phyloP scores from a whole-genome alignment of 2,329 filamentous ascomycete species.

The Fusarium albidum region DNA sequence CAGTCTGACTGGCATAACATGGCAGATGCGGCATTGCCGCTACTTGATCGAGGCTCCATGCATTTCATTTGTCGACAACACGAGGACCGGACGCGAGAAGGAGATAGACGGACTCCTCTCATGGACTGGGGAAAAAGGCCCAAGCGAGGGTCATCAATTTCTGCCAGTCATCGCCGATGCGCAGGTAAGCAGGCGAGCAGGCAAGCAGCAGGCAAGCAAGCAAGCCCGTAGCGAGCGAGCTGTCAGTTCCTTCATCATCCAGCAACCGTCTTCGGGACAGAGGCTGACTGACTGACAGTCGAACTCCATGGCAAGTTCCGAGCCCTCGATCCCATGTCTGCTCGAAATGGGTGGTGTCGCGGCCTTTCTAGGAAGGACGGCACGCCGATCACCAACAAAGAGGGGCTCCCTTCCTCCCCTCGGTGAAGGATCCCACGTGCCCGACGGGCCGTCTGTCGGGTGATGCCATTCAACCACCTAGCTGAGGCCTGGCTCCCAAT shows the following conservation, averaged over 20 bases:
- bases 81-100: too few species aligned
- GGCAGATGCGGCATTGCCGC: constrained; percentile 13
- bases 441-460: constrained; percentile 30
- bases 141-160: not conserved
- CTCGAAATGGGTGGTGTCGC: constrained; percentile 21
- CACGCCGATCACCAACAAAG: constrained; percentile 28
- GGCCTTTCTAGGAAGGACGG: constrained; percentile 20
- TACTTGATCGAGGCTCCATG: constrained; percentile 5
- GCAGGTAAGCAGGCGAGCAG: not conserved
- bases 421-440: constrained; percentile 35
- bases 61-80: not conserved
- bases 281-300: constrained; percentile 1
- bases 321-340: constrained; percentile 9
- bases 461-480: constrained; percentile 17
- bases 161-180: constrained; percentile 1
- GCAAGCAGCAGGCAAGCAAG: not conserved
- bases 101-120: constrained; percentile 1
- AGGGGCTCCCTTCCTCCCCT: constrained; percentile 21
- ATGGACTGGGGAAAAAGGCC: constrained; percentile 5
- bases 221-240: not conserved
- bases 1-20: constrained; percentile 12
- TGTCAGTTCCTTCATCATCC: not conserved
- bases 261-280: not conserved
- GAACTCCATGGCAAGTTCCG: constrained; percentile 1
- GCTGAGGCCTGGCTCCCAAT: constrained; percentile 26